Percentiles rank a stretch among this genome's conserved stretches.
phyloP scores from a whole-genome alignment of 768 basidiomycete genomes.

The Rhodotorula graminis region DNA sequence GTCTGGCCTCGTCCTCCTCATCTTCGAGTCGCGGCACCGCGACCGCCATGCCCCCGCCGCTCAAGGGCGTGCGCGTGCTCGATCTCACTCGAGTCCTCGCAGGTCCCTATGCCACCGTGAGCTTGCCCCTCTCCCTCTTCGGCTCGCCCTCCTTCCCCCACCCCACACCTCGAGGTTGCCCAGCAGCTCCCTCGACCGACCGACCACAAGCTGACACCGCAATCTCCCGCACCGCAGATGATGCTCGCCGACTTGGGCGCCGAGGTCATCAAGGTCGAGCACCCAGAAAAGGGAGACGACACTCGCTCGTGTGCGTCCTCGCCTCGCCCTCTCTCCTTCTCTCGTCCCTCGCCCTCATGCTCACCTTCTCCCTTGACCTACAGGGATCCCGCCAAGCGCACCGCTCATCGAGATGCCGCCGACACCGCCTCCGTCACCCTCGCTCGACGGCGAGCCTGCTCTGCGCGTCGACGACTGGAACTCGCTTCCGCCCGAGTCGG shows the following conservation, averaged over 20 bases:
- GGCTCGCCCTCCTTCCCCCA: no score
- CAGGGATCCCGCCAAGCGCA: constrained; percentile 49
- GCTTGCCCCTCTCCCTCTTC: background rate
- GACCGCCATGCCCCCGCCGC: constrained; percentile 54
- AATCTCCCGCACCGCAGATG: constrained; percentile 48
- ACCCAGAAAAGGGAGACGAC: constrained; percentile 69
- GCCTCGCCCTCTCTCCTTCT: background rate
- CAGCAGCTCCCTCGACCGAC: no score
- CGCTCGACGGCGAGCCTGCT: constrained; percentile 52
- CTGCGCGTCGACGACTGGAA: constrained; percentile 49
- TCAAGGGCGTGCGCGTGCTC: constrained; percentile 73
- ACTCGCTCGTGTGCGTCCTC: constrained; percentile 55
- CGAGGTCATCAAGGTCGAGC: constrained; percentile 89
- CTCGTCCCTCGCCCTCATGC: background rate
- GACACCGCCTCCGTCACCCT: constrained; percentile 39
- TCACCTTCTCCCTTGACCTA: no score
- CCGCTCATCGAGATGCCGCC: constrained; percentile 45
- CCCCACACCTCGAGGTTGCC: no score
- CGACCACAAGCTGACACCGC: no score
- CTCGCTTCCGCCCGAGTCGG: constrained; percentile 77
- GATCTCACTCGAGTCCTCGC: constrained; percentile 86
- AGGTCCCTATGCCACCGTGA: constrained; percentile 64
- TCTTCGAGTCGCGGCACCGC: no score
- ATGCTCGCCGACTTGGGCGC: constrained; percentile 83
- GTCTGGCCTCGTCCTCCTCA: no score